A percentile compares a stretch with the other conserved stretches of the same genome.
Evolutionary conservation across 352 stramenopile genomes (phyloP).

Genomic region (Phytophthora quininea): DNA sequence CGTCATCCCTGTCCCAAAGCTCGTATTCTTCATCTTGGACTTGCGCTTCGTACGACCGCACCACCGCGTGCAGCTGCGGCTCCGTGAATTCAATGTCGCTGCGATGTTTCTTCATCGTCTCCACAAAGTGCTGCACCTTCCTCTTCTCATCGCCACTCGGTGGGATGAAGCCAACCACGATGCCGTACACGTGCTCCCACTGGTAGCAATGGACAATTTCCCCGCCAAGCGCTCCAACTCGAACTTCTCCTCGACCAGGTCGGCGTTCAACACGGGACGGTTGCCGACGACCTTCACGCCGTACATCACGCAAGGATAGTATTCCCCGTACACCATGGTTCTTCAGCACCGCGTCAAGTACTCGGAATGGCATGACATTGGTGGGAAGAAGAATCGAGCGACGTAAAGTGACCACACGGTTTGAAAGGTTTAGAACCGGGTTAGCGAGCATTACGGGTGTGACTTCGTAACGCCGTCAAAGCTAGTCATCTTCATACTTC

Average conservation of each 20-base stretch:
- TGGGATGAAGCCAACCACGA: background rate
- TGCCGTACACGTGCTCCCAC: background rate
- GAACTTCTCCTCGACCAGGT: background rate
- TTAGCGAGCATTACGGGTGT: too few relatives aligned
- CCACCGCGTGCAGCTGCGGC: background rate
- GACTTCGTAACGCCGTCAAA: too few relatives aligned
- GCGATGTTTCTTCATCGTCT: background rate
- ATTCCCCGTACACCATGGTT: background rate
- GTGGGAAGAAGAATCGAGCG: too few relatives aligned
- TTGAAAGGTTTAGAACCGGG: too few relatives aligned
- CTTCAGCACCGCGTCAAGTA: too few relatives aligned
- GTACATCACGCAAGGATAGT: background rate
- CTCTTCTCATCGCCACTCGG: background rate
- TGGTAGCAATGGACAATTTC: background rate
- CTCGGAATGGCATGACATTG: too few relatives aligned
- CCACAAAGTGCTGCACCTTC: background rate
- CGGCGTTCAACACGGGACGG: background rate
- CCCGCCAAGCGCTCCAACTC: background rate
- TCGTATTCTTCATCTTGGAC: background rate
- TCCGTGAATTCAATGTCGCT: background rate
- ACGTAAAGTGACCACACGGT: too few relatives aligned
- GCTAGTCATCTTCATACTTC: too few relatives aligned
- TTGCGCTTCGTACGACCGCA: background rate
- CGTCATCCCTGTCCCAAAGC: background rate
- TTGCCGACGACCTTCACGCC: background rate